These are phyloP conservation scores for Pseudonitzschia multiseries DNA, from an alignment of 108 stramenopile genomes.

Conservation along the genomic window DNA sequence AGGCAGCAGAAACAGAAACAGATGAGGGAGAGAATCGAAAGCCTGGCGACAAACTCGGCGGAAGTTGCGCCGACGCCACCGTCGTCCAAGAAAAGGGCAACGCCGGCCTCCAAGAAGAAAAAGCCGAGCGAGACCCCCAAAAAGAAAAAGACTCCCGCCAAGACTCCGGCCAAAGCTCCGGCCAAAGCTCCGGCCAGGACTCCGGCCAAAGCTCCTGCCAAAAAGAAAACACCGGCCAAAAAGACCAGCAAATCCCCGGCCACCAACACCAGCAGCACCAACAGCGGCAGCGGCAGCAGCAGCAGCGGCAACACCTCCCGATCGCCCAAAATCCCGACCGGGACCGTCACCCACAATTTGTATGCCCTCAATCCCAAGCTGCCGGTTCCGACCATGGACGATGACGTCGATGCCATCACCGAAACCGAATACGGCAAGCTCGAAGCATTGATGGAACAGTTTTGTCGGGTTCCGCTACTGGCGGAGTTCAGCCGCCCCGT, in stretches of 20 bases:
- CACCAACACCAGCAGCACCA: no score
- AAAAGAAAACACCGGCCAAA: slow-evolving; percentile 22
- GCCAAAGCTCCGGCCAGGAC: background rate
- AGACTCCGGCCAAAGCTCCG: background rate
- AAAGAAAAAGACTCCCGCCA: slow-evolving; percentile 25
- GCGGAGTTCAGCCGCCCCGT: slow-evolving; percentile 89
- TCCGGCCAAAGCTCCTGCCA: slow-evolving; percentile 20
- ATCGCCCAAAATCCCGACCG: background rate
- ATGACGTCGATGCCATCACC: slow-evolving; percentile 61
- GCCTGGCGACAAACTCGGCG: background rate
- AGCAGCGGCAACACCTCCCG: no score
- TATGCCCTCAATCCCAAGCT: background rate
- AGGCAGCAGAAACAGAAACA: background rate
- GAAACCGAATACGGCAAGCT: slow-evolving; percentile 73
- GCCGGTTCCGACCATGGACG: slow-evolving; percentile 51
- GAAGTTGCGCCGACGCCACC: slow-evolving; percentile 3
- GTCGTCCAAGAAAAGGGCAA: background rate
- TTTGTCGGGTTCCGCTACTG: slow-evolving; percentile 84
- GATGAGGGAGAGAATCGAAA: slow-evolving; percentile 7
- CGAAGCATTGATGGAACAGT: slow-evolving; percentile 71
- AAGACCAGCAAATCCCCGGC: background rate
- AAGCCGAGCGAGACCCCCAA: background rate
- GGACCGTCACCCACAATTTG: background rate
- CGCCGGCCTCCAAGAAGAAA: slow-evolving; percentile 14
- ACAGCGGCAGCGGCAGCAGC: no score